Conservation (phyloP, 148 eudicot genomes). For the Tetragonia tetragonoides region DNA sequence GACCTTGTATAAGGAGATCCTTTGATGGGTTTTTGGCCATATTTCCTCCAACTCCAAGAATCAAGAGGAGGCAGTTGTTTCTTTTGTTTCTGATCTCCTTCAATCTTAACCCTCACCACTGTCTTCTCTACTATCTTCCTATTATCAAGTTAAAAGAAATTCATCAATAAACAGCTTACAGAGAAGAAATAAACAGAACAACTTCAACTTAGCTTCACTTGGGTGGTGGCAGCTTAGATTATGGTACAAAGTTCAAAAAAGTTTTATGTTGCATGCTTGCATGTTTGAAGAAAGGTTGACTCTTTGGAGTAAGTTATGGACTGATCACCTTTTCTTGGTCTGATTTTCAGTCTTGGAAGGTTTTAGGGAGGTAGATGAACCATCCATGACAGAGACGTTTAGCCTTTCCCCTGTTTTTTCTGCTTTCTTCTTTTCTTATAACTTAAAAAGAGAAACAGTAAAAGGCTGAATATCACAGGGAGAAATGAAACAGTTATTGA, state of each 20-base stretch:
- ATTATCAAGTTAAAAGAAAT: background rate
- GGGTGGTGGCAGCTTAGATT: background rate
- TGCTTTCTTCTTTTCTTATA: background rate
- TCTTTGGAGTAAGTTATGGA: background rate
- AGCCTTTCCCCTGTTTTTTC: background rate
- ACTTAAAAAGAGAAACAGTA: too few species aligned
- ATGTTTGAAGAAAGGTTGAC: background rate
- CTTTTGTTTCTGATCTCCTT: conserved; percentile 38
- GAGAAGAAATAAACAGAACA: background rate
- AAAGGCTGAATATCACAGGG: too few species aligned
- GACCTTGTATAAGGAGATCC: conserved; percentile 75
- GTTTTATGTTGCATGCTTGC: background rate
- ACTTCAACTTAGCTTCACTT: background rate
- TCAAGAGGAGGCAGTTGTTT: conserved; percentile 58
- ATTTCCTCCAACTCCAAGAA: conserved; percentile 86
- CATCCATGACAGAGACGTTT: background rate
- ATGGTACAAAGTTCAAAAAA: background rate
- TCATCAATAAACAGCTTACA: background rate
- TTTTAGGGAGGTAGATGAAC: conserved; percentile 10
- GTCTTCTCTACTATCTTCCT: conserved; percentile 38
- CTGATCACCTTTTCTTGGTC: conserved; percentile 13
- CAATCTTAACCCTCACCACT: conserved; percentile 58
- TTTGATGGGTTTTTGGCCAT: conserved; percentile 82
- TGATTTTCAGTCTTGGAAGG: conserved; percentile 5
- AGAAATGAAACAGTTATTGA: too few species aligned